Conservation (phyloP, 1,139 yeast species). For the Pichia sp. region DNA sequence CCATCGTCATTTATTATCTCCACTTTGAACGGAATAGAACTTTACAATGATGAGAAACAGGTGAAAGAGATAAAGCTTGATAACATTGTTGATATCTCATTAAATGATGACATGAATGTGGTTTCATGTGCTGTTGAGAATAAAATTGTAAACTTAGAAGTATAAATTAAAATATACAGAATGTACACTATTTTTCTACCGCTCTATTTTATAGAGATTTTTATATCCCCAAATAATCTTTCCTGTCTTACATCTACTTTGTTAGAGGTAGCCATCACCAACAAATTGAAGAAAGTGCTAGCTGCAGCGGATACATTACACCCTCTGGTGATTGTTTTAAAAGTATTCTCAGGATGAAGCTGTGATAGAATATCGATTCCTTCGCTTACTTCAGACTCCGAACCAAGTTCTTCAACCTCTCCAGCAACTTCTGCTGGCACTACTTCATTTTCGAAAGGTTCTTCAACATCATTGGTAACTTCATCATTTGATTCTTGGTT, state of each 20-base stretch:
- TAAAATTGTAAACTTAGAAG: neutral
- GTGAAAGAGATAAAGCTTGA: neutral
- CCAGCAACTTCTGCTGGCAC: constrained; percentile 3
- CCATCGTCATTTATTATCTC: neutral
- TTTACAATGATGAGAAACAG: neutral
- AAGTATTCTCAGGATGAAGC: constrained; percentile 16
- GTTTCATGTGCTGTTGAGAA: neutral
- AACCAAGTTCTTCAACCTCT: constrained; percentile 1
- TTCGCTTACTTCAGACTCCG: constrained; percentile 34
- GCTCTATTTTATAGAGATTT: constrained; percentile 42
- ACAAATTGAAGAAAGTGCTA: constrained; percentile 70
- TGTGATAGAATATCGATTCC: constrained; percentile 26
- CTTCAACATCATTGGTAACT: constrained; percentile 24
- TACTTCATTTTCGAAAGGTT: neutral
- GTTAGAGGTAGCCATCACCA: constrained; percentile 76
- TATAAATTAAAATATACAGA: constrained; percentile 13
- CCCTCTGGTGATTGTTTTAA: neutral
- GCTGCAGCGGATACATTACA: constrained; percentile 38
- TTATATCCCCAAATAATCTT: constrained; percentile 53
- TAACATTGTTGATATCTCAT: no score
- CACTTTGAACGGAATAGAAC: neutral
- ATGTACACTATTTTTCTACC: no score
- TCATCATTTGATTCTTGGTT: constrained; percentile 16
- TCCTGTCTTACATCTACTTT: constrained; percentile 59
- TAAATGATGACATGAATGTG: no score